Evolutionary conservation across 1,284 basidiomycete species (phyloP).

Genomic region (Ganoderma sinense): DNA sequence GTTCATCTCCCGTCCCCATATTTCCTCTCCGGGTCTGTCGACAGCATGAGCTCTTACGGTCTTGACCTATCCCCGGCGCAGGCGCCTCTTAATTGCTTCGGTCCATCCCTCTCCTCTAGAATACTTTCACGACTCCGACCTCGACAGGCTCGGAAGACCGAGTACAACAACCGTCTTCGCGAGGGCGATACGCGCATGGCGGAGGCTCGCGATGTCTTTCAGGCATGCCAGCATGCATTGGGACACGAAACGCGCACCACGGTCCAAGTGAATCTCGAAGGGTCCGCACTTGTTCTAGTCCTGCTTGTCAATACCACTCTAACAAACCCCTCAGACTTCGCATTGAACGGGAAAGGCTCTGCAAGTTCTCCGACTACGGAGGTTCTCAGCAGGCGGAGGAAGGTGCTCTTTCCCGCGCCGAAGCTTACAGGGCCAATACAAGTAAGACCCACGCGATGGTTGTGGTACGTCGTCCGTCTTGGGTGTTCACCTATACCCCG

Average conservation of each 20-base stretch:
- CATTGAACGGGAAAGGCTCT: constrained; percentile 6
- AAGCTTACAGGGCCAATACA: constrained; percentile 5
- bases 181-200: constrained; percentile 15
- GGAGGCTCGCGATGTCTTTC: constrained; percentile 15
- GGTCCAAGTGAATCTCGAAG: constrained; percentile 9
- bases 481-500: neutral
- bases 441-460: constrained; percentile 3
- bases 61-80: constrained; percentile 22
- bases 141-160: constrained; percentile 16
- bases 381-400: constrained; percentile 11
- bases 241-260: constrained; percentile 2
- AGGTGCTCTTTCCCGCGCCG: constrained; percentile 14
- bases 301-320: neutral
- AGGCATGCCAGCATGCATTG: constrained; percentile 3
- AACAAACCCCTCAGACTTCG: constrained; percentile 9
- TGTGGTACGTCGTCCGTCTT: constrained; percentile 5
- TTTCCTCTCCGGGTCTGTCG: constrained; percentile 11
- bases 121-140: constrained; percentile 19
- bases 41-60: constrained; percentile 16
- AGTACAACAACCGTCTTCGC: constrained; percentile 17
- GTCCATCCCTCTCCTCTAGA: constrained; percentile 14
- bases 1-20: constrained; percentile 11
- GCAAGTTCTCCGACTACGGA: constrained; percentile 16
- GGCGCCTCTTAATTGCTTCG: constrained; percentile 25
- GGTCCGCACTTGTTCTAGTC: neutral